Evolutionary conservation across 805 yeast genomes (phyloP).

Genomic region (Yamadazyma phyllophila): DNA sequence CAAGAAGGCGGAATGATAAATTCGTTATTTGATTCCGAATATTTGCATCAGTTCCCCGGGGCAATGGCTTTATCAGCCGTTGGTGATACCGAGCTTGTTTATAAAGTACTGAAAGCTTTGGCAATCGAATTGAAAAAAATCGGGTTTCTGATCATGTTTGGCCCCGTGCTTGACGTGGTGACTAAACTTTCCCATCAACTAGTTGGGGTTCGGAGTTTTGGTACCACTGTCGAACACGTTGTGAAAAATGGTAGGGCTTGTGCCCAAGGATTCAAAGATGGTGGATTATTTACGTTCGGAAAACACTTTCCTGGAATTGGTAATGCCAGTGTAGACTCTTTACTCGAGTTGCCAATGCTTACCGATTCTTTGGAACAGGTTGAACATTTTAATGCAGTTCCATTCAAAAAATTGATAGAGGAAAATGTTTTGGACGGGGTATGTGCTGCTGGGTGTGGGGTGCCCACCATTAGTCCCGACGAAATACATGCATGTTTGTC

Average conservation of each 20-base stretch:
- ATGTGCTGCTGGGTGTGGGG: conserved; percentile 63
- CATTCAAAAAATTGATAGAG: conserved; percentile 48
- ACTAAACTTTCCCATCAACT: conserved; percentile 54
- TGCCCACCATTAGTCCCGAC: conserved; percentile 57
- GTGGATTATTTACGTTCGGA: conserved; percentile 54
- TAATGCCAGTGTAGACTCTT: conserved; percentile 55
- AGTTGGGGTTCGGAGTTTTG: conserved; percentile 60
- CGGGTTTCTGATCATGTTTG: conserved; percentile 55
- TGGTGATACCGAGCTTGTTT: conserved; percentile 47
- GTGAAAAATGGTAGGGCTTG: conserved; percentile 52
- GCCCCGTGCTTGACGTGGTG: conserved; percentile 63
- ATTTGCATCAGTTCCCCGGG: conserved; percentile 58
- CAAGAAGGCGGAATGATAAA: conserved; percentile 66
- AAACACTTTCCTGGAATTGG: conserved; percentile 71
- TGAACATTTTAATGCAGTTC: conserved; percentile 47
- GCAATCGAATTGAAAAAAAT: conserved; percentile 52
- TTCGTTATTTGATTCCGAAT: conserved; percentile 51
- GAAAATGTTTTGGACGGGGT: conserved; percentile 50
- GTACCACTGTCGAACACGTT: conserved; percentile 59
- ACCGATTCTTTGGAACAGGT: conserved; percentile 54
- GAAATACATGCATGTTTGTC: conserved; percentile 64
- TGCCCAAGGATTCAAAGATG: conserved; percentile 51
- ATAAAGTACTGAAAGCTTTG: conserved; percentile 51
- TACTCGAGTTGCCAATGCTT: conserved; percentile 58
- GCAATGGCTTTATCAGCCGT: conserved; percentile 65